phyloP scores from a whole-genome alignment of 2,329 filamentous ascomycete genomes.

The Penicillium vulpinum region DNA sequence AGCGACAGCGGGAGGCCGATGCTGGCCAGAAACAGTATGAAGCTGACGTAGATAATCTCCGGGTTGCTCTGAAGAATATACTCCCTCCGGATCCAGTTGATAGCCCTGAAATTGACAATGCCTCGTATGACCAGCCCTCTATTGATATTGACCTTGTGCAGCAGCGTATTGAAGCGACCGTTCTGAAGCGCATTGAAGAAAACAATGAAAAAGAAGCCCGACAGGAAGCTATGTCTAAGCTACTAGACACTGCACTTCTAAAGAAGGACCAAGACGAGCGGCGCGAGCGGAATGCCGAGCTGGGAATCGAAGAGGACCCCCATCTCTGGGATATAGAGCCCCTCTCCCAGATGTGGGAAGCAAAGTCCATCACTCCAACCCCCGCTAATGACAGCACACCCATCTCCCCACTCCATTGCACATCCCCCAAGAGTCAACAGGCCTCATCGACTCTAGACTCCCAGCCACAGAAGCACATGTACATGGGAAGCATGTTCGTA shows the following conservation, averaged over 20 bases:
- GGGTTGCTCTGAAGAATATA: background rate
- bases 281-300: background rate
- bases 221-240: background rate
- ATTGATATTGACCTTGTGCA: conserved; percentile 4
- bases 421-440: background rate
- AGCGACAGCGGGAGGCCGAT: background rate
- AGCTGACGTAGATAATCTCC: background rate
- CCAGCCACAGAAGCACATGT: background rate
- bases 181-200: conserved; percentile 5
- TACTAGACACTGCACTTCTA: conserved; percentile 1
- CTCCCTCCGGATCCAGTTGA: background rate
- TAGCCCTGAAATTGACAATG: background rate
- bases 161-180: conserved; percentile 8
- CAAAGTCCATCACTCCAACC: background rate
- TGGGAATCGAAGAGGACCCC: conserved; percentile 5
- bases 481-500: background rate
- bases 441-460: background rate
- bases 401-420: background rate
- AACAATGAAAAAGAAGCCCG: background rate
- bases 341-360: background rate
- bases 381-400: background rate
- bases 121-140: background rate
- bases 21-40: background rate
- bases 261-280: background rate
- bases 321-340: conserved; percentile 8